phyloP scores from a whole-genome alignment of 2,329 filamentous ascomycete species.

The Alternaria sp. region DNA sequence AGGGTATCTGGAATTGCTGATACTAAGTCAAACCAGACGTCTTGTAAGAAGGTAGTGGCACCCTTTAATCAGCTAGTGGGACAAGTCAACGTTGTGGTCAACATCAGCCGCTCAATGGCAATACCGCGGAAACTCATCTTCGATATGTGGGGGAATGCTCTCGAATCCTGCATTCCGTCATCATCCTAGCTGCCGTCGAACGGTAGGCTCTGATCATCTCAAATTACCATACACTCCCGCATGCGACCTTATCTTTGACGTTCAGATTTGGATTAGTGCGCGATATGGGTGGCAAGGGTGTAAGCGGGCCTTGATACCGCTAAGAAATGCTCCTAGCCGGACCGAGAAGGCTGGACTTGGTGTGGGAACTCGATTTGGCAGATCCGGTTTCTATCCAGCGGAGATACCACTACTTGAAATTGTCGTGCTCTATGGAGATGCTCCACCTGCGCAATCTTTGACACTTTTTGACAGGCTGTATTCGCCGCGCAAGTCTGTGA shows the following conservation, averaged over 20 bases:
- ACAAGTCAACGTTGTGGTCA: slow-evolving; percentile 17
- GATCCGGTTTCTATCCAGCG: slow-evolving; percentile 19
- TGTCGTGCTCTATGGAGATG: neutral
- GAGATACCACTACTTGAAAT: slow-evolving; percentile 28
- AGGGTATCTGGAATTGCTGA: slow-evolving; percentile 2
- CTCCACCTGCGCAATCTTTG: neutral
- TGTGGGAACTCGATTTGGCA: slow-evolving; percentile 27
- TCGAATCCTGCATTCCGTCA: slow-evolving; percentile 30
- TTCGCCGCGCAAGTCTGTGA: neutral
- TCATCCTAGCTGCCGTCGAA: slow-evolving; percentile 17
- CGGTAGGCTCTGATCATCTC: slow-evolving; percentile 10
- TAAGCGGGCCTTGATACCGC: slow-evolving; percentile 14
- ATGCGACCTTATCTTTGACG: slow-evolving; percentile 50
- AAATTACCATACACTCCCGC: slow-evolving; percentile 25
- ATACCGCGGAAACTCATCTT: slow-evolving; percentile 29
- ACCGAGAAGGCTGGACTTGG: slow-evolving; percentile 9
- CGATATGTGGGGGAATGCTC: slow-evolving; percentile 35
- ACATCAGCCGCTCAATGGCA: slow-evolving; percentile 18
- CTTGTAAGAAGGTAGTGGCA: slow-evolving; percentile 15
- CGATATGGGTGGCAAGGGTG: slow-evolving; percentile 20
- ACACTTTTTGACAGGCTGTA: neutral
- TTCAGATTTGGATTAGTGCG: slow-evolving; percentile 36
- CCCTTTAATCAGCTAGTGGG: slow-evolving; percentile 22
- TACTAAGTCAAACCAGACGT: slow-evolving; percentile 1
- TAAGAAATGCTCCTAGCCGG: slow-evolving; percentile 26